These are phyloP conservation scores for Wickerhamiella allomyrinae DNA, from an alignment of 805 yeast species.

Conservation along the genomic window DNA sequence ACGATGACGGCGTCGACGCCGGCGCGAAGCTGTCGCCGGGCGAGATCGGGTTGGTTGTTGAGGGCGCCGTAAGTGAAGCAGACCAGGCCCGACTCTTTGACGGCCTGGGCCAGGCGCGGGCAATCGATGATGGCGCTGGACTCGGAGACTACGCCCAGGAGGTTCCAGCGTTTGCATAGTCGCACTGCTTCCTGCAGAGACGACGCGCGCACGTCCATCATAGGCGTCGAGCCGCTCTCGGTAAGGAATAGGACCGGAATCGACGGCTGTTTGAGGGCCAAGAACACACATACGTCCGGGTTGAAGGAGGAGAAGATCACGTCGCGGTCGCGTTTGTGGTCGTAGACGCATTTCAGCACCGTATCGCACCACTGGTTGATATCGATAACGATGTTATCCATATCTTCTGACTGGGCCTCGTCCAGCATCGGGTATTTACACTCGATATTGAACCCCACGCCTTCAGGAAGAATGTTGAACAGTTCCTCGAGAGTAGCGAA, in stretches of 20 bases:
- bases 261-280: conserved; percentile 83
- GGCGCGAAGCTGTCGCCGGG: conserved; percentile 73
- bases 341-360: conserved; percentile 64
- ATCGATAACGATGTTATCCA: conserved; percentile 74
- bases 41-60: conserved; percentile 74
- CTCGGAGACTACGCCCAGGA: conserved; percentile 83
- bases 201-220: conserved; percentile 83
- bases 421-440: conserved; percentile 91
- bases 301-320: conserved; percentile 85
- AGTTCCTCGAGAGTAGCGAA: conserved; percentile 81
- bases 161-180: conserved; percentile 80
- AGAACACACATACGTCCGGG: conserved; percentile 77
- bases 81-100: conserved; percentile 78
- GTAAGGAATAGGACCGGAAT: conserved; percentile 84
- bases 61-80: conserved; percentile 82
- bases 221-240: conserved; percentile 68
- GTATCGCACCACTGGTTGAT: conserved; percentile 83
- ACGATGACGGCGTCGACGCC: conserved; percentile 99
- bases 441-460: conserved; percentile 88
- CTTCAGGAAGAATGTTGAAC: conserved; percentile 63
- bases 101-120: conserved; percentile 82
- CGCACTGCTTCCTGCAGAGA: conserved; percentile 83
- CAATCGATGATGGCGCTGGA: conserved; percentile 76
- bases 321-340: conserved; percentile 65
- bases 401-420: conserved; percentile 77